Conservation (phyloP, 176 grass and related monocot genomes). For the Phoenix dactylifera region DNA sequence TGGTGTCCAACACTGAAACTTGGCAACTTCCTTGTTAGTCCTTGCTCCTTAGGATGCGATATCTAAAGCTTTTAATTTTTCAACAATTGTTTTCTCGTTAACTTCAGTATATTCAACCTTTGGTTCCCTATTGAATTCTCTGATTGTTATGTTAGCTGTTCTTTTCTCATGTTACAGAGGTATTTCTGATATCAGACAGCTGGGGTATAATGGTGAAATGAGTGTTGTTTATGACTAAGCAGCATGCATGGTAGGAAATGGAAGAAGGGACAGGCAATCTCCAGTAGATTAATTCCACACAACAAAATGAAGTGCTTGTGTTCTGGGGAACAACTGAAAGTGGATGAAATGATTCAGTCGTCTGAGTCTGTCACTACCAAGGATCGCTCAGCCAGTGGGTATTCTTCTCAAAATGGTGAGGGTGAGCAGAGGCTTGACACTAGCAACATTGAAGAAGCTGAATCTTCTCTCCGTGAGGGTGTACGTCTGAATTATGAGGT, state of each 20-base stretch:
- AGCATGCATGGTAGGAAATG: constrained; percentile 11
- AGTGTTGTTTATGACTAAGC: background rate
- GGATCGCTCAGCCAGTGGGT: constrained; percentile 32
- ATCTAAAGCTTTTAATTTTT: too few relatives aligned
- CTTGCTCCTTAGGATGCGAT: too few relatives aligned
- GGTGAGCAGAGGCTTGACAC: constrained; percentile 36
- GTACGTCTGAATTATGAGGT: constrained; percentile 82
- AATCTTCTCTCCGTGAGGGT: constrained; percentile 74
- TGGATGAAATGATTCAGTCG: constrained; percentile 44
- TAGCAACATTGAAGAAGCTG: constrained; percentile 73
- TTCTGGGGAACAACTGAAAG: constrained; percentile 75
- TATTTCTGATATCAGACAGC: background rate
- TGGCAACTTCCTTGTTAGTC: too few relatives aligned
- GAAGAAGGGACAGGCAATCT: constrained; percentile 4
- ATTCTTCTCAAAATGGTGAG: constrained; percentile 40
- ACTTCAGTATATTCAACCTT: too few relatives aligned
- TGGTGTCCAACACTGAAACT: too few relatives aligned
- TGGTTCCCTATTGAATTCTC: too few relatives aligned
- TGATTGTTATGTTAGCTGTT: too few relatives aligned
- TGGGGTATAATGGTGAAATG: background rate
- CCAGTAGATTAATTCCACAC: constrained; percentile 9
- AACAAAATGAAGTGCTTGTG: constrained; percentile 85
- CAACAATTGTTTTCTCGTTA: too few relatives aligned
- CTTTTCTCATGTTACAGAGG: background rate
- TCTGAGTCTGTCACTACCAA: constrained; percentile 40